Percentiles rank a stretch among this genome's conserved stretches.
Evolutionary conservation across 208 protist species (phyloP).

Genomic region (Crithidia sp.): DNA sequence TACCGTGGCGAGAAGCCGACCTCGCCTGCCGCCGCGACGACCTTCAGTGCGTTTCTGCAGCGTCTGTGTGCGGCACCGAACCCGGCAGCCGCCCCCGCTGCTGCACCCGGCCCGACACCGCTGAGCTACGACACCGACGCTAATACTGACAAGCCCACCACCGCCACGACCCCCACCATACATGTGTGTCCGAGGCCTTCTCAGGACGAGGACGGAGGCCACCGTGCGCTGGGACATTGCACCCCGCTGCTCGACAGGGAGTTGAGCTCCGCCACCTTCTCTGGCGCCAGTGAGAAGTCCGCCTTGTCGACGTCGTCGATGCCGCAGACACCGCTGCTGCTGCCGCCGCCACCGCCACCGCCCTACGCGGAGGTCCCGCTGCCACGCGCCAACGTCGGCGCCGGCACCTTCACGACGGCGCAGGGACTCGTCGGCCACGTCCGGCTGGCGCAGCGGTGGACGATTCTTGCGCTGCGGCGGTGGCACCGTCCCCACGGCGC

Average conservation of each 20-base stretch:
- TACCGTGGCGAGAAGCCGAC: background rate
- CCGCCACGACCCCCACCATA: background rate
- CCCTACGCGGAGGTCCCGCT: slow-evolving; percentile 16
- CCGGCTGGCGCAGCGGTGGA: slow-evolving; percentile 27
- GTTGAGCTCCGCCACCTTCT: background rate
- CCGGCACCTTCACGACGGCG: slow-evolving; percentile 16
- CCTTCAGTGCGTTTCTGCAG: slow-evolving; percentile 31
- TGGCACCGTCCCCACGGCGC: background rate
- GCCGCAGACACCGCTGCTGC: background rate
- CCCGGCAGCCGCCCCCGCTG: background rate
- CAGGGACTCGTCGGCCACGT: slow-evolving; percentile 22
- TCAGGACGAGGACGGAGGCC: background rate
- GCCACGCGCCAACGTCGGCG: slow-evolving; percentile 3
- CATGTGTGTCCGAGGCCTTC: background rate
- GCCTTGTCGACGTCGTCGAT: background rate
- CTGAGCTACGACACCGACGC: slow-evolving; percentile 9
- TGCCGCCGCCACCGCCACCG: slow-evolving; percentile 18
- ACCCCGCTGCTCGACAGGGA: background rate
- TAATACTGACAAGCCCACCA: background rate
- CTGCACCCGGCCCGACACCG: background rate
- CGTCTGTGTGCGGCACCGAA: slow-evolving; percentile 4
- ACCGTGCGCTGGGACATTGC: background rate
- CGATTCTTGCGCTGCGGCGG: slow-evolving; percentile 3
- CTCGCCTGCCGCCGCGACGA: slow-evolving; percentile 12
- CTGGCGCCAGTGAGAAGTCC: background rate